Percentiles rank a stretch among this genome's conserved stretches.
Conservation (phyloP, 2,329 filamentous ascomycete genomes). For the Endoconidiophora laricicola region DNA sequence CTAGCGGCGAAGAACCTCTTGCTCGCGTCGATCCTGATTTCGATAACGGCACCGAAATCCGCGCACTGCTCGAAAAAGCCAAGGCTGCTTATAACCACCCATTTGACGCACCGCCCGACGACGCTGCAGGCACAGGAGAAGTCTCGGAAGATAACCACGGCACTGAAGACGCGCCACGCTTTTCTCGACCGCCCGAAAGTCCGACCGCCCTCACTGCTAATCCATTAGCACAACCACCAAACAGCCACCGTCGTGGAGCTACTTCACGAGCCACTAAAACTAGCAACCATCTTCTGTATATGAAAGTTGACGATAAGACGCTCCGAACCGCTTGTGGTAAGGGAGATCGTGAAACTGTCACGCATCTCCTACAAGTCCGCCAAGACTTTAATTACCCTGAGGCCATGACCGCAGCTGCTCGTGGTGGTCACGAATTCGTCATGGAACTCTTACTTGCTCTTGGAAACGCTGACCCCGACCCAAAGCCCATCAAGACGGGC, state of each 20-base stretch:
- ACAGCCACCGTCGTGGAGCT: conserved; percentile 32
- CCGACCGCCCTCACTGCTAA: conserved; percentile 18
- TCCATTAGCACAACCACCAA: conserved; percentile 13
- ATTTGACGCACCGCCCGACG: conserved; percentile 8
- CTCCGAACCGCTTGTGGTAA: conserved; percentile 42
- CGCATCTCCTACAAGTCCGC: conserved; percentile 43
- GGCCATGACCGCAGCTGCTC: conserved; percentile 77
- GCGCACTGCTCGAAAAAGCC: conserved; percentile 28
- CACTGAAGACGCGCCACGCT: conserved; percentile 15
- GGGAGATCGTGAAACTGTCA: conserved; percentile 45
- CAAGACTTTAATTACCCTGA: conserved; percentile 56
- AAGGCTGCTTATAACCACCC: conserved; percentile 10
- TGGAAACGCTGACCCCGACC: conserved; percentile 50
- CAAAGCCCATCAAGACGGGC: conserved; percentile 43
- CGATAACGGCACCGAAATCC: conserved; percentile 68
- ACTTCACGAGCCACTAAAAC: conserved; percentile 46
- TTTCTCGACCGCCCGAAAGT: conserved; percentile 33
- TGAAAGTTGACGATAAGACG: conserved; percentile 45
- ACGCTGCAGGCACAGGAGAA: neutral
- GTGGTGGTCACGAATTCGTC: conserved; percentile 78
- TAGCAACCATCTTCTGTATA: conserved; percentile 46
- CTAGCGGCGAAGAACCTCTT: conserved; percentile 81
- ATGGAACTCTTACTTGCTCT: conserved; percentile 61
- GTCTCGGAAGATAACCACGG: conserved; percentile 34
- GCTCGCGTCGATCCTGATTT: conserved; percentile 62